Conservation (phyloP, 2,329 filamentous ascomycete genomes). For the Ophiocordyceps camponoti-leonardi region DNA sequence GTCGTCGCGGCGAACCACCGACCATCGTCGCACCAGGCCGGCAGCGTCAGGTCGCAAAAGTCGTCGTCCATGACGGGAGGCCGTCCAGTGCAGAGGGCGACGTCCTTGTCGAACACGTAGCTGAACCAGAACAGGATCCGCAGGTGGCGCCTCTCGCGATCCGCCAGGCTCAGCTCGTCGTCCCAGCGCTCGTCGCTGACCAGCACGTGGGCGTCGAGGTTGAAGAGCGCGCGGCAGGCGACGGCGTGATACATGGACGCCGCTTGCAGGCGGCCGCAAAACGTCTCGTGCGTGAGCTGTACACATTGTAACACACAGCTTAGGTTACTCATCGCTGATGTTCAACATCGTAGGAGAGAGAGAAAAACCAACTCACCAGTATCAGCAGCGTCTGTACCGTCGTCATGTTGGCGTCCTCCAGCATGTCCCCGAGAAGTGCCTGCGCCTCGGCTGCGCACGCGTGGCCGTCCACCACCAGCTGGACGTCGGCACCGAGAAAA, state of each 20-base stretch:
- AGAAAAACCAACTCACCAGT: conserved; percentile 20
- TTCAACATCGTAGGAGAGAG: too few species aligned
- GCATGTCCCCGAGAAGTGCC: conserved; percentile 20
- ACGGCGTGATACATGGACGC: conserved; percentile 25
- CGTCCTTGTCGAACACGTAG: conserved; percentile 38
- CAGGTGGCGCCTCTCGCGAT: conserved; percentile 15
- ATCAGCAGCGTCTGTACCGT: conserved; percentile 27
- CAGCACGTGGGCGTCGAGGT: conserved; percentile 26
- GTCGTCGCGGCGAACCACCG: conserved; percentile 6
- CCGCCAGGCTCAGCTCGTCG: conserved; percentile 4
- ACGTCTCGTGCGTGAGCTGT: conserved; percentile 23
- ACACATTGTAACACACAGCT: too few species aligned
- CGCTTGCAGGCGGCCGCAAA: conserved; percentile 27
- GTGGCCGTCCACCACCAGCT: conserved; percentile 19
- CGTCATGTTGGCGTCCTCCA: conserved; percentile 24
- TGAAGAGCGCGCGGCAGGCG: conserved; percentile 28
- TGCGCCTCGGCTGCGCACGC: conserved; percentile 21
- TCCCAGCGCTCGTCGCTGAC: conserved; percentile 3
- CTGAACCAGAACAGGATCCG: conserved; percentile 35
- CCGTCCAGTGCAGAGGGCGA: conserved; percentile 32
- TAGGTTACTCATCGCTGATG: too few species aligned
- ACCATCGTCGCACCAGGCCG: conserved; percentile 13
- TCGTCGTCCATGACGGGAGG: conserved; percentile 32
- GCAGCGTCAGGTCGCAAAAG: conserved; percentile 33
- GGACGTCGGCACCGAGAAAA: conserved; percentile 5